These are phyloP conservation scores for Nakaseomyces bracarensis DNA, from an alignment of 1,139 yeast genomes.

Conservation along the genomic window DNA sequence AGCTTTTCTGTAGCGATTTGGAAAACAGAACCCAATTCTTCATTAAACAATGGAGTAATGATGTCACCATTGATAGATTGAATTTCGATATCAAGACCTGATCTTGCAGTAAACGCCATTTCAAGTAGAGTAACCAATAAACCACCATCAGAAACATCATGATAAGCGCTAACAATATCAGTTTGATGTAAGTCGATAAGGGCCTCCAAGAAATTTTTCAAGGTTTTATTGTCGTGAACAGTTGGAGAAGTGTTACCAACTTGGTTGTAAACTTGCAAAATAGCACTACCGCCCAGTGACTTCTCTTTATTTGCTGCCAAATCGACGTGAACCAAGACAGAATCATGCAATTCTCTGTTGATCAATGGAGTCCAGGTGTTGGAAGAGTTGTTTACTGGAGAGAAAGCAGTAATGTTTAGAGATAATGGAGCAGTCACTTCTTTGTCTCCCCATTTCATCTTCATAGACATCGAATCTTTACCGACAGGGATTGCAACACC, in stretches of 20 bases:
- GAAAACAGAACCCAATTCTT: conserved; percentile 95
- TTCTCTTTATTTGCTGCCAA: conserved; percentile 49
- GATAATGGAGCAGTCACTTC: conserved; percentile 94
- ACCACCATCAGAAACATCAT: conserved; percentile 98
- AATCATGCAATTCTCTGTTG: conserved; percentile 40
- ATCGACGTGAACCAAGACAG: conserved; percentile 73
- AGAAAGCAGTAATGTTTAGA: conserved; percentile 86
- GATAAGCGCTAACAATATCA: conserved; percentile 73
- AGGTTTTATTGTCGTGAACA: conserved; percentile 56
- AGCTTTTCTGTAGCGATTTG: conserved; percentile 56
- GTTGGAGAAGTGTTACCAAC: conserved; percentile 80
- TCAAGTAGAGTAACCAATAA: conserved; percentile 74
- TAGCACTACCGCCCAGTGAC: conserved; percentile 85
- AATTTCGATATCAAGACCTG: conserved; percentile 54
- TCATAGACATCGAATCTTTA: conserved; percentile 98
- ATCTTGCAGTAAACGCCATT: conserved; percentile 96
- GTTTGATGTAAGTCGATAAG: conserved; percentile 61
- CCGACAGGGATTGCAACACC: conserved; percentile 96
- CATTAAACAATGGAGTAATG: conserved; percentile 65
- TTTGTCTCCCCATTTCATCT: conserved; percentile 92
- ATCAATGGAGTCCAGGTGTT: conserved; percentile 95
- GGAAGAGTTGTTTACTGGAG: conserved; percentile 75
- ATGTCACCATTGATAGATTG: conserved; percentile 30
- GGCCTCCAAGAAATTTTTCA: conserved; percentile 65
- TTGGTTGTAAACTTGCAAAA: conserved; percentile 87